Base-by-base conservation (phyloP, 768 basidiomycete species). In the Leccinum incarnatum region DNA sequence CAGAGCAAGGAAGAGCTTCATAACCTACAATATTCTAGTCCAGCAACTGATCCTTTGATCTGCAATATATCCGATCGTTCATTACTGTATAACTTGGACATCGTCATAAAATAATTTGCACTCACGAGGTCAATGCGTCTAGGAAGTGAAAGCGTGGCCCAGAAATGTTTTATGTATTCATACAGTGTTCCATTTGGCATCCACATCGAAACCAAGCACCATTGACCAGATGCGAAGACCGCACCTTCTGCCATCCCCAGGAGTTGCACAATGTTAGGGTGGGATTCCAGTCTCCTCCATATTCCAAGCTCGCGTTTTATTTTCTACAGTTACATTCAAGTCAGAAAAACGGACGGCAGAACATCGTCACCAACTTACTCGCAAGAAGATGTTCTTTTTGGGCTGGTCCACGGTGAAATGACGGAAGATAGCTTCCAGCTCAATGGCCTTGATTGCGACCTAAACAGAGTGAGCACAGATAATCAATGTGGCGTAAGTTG, bases 391-490 rank as follows among this genome's bases (percentile, higher is more conserved):
- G 1, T 25, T 29, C n/a, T 29, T 29, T 4, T 40, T 23, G 4
- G 2, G 1, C 25, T 7, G 23, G 4, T 23, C 27, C 27, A 27
- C 8, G 2, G 46, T 3, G 42, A 0, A 11, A 5, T 2, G 8
- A 27, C 15, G 45, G 5, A 55, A 21, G 30, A 40, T 11, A 4
- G 17, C 17, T 7, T 40, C 17, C 37, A 40, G 3, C 17, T 27
- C 25, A 25, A 62, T 48, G 1, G 45, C 59, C 30, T 62, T 61
- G 1, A 61, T 29, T 2, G 61, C 59, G 4, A 62, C 59, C 61
- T 62, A 15, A 32, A 51, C 0, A 34, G 11, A 34, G 21, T 2
- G 19, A 8, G 23, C 12, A 15, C 10, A 10, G 42, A 23, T 51
- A 29, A n/a, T 17, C 6, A 2, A 5, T 17, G 30, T 29, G 25